Conservation (phyloP, 2,329 filamentous ascomycete genomes). For the Acrocalymma vagum region DNA sequence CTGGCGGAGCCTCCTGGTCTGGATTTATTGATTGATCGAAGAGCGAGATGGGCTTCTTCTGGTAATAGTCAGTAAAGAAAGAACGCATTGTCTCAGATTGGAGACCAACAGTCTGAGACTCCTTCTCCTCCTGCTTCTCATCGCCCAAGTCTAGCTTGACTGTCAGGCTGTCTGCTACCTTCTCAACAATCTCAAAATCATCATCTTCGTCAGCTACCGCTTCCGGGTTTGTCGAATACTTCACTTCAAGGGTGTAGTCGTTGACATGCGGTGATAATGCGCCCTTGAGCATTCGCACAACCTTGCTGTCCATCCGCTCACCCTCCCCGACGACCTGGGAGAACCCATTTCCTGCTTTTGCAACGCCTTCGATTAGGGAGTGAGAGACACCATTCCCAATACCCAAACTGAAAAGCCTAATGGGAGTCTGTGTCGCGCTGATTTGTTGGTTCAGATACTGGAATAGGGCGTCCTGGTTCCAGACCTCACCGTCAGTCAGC, state of each 20-base stretch:
- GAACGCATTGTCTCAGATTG: not conserved
- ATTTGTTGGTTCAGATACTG: slow-evolving; percentile 56
- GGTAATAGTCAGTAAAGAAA: slow-evolving; percentile 17
- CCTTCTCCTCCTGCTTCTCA: slow-evolving; percentile 16
- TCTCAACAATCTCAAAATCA: slow-evolving; percentile 71
- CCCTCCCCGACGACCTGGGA: slow-evolving; percentile 67
- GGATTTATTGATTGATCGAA: slow-evolving; percentile 63
- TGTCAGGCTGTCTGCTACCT: slow-evolving; percentile 59
- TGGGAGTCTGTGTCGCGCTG: slow-evolving; percentile 49
- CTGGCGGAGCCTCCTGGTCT: slow-evolving; percentile 45
- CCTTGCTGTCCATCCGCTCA: slow-evolving; percentile 73
- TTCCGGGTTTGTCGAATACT: slow-evolving; percentile 56
- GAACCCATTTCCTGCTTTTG: slow-evolving; percentile 65
- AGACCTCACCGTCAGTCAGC: slow-evolving; percentile 65
- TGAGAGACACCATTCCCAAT: slow-evolving; percentile 65
- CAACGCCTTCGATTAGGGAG: slow-evolving; percentile 66
- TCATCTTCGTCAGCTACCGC: slow-evolving; percentile 45
- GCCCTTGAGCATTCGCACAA: slow-evolving; percentile 78
- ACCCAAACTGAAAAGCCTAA: slow-evolving; percentile 66
- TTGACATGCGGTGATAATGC: slow-evolving; percentile 71
- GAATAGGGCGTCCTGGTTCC: slow-evolving; percentile 59
- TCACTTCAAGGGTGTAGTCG: slow-evolving; percentile 70
- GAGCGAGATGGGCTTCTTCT: slow-evolving; percentile 64
- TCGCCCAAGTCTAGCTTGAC: slow-evolving; percentile 43
- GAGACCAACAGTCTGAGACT: slow-evolving; percentile 19